A percentile compares a stretch with the other conserved stretches of the same genome.
phyloP scores from a whole-genome alignment of 139 green algal genomes.

The Eudorina sp. region DNA sequence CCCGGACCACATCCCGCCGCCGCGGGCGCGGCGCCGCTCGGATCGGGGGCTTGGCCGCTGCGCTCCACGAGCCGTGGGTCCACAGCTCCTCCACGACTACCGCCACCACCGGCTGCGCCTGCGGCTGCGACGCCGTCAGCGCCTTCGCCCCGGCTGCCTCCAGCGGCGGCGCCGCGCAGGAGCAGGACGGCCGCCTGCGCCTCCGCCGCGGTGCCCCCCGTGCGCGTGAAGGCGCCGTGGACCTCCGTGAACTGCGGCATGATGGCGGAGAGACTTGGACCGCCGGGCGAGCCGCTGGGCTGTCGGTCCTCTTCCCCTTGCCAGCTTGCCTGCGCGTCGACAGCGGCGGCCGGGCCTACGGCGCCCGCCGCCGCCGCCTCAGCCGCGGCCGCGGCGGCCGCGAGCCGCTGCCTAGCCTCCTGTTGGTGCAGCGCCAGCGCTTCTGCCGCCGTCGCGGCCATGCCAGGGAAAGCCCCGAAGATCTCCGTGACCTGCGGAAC shows the following conservation, averaged over 20 bases:
- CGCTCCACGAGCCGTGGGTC: background rate
- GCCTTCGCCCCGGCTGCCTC: background rate
- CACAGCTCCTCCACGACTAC: background rate
- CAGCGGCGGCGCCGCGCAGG: background rate
- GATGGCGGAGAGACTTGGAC: constrained; percentile 42
- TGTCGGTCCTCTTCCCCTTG: background rate
- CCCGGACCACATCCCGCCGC: too few relatives aligned
- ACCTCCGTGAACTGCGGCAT: constrained; percentile 60
- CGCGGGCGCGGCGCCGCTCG: too few relatives aligned
- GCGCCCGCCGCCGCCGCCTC: background rate
- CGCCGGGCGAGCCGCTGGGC: constrained; percentile 15
- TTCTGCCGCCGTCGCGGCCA: constrained; percentile 42
- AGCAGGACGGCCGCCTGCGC: background rate
- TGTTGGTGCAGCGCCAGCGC: constrained; percentile 25
- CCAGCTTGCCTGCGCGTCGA: background rate
- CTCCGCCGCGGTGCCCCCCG: constrained; percentile 30
- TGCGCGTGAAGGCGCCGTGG: constrained; percentile 49
- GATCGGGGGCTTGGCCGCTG: background rate
- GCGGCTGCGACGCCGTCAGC: background rate
- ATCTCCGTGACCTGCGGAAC: constrained; percentile 60
- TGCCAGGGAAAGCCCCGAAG: constrained; percentile 41
- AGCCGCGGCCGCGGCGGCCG: background rate
- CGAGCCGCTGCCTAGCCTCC: background rate
- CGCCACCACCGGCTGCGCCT: background rate
- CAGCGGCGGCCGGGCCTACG: constrained; percentile 9